These are phyloP conservation scores for Solanum chacoense DNA, from an alignment of 305 asterid species.

Conservation along the genomic window DNA sequence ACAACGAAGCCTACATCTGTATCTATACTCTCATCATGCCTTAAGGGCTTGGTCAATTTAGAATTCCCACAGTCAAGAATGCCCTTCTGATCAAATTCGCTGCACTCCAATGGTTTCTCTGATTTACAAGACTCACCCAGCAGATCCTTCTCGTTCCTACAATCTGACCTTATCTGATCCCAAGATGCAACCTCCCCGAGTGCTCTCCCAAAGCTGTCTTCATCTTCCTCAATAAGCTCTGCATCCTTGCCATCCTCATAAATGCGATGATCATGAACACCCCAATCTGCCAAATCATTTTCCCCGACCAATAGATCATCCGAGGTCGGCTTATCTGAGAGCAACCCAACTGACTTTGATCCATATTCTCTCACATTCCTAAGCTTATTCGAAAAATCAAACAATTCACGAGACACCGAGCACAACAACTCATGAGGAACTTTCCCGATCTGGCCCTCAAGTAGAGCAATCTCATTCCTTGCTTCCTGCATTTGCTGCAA, in stretches of 20 bases:
- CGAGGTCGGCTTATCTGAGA: conserved; percentile 62
- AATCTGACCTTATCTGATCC: conserved; percentile 68
- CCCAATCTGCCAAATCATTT: conserved; percentile 95
- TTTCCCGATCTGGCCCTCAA: conserved; percentile 73
- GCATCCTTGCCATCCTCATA: conserved; percentile 84
- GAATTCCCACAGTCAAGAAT: conserved; percentile 60
- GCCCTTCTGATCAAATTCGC: conserved; percentile 63
- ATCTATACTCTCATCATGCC: conserved; percentile 64
- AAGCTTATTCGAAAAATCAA: conserved; percentile 51
- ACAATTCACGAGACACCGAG: conserved; percentile 65
- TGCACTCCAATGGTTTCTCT: conserved; percentile 77
- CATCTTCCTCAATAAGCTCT: conserved; percentile 87
- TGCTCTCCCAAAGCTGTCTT: conserved; percentile 90
- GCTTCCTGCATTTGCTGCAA: conserved; percentile 72
- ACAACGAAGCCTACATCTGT: conserved; percentile 71
- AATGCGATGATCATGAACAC: conserved; percentile 61
- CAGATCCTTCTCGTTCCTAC: conserved; percentile 60
- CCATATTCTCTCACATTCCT: conserved; percentile 66
- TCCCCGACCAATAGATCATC: conserved; percentile 82
- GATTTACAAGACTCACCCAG: conserved; percentile 68
- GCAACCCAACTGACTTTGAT: conserved; percentile 45
- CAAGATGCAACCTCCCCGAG: conserved; percentile 96
- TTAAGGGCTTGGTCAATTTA: conserved; percentile 47
- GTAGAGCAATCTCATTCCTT: conserved; percentile 64
- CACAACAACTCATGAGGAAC: conserved; percentile 45